Conservation (phyloP, 164 flowering plant species). For the Macadamia tetraphylla region DNA sequence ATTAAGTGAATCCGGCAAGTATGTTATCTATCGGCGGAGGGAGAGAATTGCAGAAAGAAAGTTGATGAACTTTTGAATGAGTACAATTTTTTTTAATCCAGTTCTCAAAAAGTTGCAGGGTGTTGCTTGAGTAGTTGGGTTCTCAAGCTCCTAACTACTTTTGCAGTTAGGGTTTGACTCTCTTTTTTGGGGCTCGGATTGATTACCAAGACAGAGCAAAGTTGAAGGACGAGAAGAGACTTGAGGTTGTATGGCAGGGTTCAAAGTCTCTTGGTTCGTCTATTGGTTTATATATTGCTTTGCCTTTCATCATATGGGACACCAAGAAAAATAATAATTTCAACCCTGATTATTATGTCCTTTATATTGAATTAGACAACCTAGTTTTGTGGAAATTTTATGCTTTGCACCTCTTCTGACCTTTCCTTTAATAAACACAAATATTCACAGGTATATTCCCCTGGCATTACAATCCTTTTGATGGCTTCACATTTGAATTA, state of each 20-base stretch:
- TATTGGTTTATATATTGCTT: background rate
- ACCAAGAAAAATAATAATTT: background rate
- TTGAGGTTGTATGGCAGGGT: constrained; percentile 91
- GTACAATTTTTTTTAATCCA: background rate
- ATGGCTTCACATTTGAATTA: constrained; percentile 54
- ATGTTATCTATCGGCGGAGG: no score
- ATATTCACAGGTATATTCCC: constrained; percentile 64
- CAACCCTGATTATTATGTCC: no score
- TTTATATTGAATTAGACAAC: background rate
- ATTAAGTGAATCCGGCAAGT: no score
- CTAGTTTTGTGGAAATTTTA: background rate
- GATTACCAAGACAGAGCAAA: constrained; percentile 92
- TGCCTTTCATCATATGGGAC: background rate
- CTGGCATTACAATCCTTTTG: constrained; percentile 52
- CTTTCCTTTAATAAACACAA: constrained; percentile 17
- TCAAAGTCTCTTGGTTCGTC: constrained; percentile 73
- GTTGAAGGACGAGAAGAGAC: constrained; percentile 62
- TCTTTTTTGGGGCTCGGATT: constrained; percentile 65
- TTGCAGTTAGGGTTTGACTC: constrained; percentile 80
- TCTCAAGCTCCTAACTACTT: no score
- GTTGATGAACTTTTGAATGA: background rate
- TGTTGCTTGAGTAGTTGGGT: no score
- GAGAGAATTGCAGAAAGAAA: no score
- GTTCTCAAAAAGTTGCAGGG: background rate
- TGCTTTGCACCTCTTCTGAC: background rate